Base-by-base conservation (phyloP, 306 rosid genomes). In the Quercus parvula region DNA sequence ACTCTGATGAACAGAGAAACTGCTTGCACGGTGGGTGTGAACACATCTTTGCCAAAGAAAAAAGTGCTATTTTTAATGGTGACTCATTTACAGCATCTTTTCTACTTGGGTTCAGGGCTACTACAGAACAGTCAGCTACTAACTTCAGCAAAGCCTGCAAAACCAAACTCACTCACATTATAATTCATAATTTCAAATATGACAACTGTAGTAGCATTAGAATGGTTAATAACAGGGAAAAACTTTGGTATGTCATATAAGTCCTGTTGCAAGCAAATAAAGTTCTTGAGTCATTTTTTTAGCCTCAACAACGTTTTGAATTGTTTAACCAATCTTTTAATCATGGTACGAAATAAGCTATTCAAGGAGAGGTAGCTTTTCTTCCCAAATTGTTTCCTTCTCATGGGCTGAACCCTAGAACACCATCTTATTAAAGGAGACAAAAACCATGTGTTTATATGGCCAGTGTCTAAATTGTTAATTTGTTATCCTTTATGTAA, bases 41-140 rank as follows among this genome's bases (percentile, higher is more conserved):
- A 76, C 99, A 95, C 99, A 95, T 93, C 90, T 95, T 95, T 69
- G 97, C 92, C 70, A 95, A 81, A 28, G 99, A 90, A 81, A 93
- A 91, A 33, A 95, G 86, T 46, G 99, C 98, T 78, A 95, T 95
- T 84, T 95, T 93, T n/a, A 93, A 86, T 27, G 99, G 98, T 62
- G 97, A 95, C 83, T 95, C 99, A 2, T 75, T 90, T 55, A 78
- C 83, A 35, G 91, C 83, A 59, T 92, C 94, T 52, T 83, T 94
- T 87, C 87, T 87, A 57, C 89, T 76, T 10, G 95, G 97, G 55
- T 81, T 92, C 79, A 92, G 73, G 6, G 97, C 97, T 69, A 75
- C 75, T 30, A 78, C 83, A 56, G 99, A 88, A 78, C 85, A 93
- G 61, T 95, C 97, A 0, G 89, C 92, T 41, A 93, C 94, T 85